Base-by-base conservation (phyloP, 768 basidiomycete species). In the Tylopilus sp. region DNA sequence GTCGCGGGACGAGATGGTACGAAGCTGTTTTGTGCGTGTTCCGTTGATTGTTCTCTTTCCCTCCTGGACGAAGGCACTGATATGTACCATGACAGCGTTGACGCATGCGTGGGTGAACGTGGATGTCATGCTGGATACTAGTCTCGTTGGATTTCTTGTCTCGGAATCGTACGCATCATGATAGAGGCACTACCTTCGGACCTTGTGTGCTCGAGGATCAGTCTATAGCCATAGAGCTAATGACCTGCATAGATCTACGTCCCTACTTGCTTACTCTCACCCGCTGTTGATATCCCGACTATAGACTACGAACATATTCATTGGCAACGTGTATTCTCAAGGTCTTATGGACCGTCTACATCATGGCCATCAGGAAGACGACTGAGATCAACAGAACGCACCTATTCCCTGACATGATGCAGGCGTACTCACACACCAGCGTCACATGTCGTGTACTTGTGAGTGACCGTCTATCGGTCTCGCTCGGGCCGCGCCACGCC, bases 101-200 rank as follows among this genome's bases (percentile, higher is more conserved):
- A 98, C 95, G 0, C 95, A 99, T 68, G 90, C 86, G 4, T 99
- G 95, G 95, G 94, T 99, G 28, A 98, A 92, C 59, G 82, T 79
- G n/a, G 95, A 99, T 45, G 86, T 86, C 60, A 97, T 98, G 91
- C 75, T 99, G 20, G 95, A 98, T 64, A 79, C 83, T 30, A 98
- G 92, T 68, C 74, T 97, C 41, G 88, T 99, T 33, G 95, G 95
- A 15, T 90, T 97, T 62, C 72, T 99, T 36, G 83, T 94, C 12
- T 69, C 86, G 1, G 90, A 92, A 59, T 79, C 82, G 25, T 70
- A 74, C 28, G 66, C 71, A 20, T 73, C 72, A 31, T 31, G 12
- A 47, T 73, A 71, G 64, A 59, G 36, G 8, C 2, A 9, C 17
- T n/a, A 2, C 12, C 31, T 18, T 39, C 38, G 20, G 5, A 17